phyloP scores from a whole-genome alignment of 108 stramenopile genomes.

The Skeletonema costatum region DNA sequence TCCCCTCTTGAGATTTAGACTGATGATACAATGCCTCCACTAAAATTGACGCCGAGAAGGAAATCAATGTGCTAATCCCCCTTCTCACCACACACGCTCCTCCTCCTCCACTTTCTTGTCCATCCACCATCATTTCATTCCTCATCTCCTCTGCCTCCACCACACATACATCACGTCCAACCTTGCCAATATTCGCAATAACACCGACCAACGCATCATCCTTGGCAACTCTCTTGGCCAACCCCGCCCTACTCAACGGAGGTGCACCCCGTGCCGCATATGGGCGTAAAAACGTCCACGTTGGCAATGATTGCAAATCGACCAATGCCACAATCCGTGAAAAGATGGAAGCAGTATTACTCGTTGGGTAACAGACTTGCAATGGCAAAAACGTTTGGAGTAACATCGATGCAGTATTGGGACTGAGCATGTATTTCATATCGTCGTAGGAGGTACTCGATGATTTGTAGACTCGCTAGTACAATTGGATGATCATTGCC shows the following conservation, averaged over 20 bases:
- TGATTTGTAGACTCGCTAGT: slow-evolving; percentile 44
- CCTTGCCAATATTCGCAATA: slow-evolving; percentile 44
- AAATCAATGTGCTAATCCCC: slow-evolving; percentile 46
- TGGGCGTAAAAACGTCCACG: slow-evolving; percentile 65
- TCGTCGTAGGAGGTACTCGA: slow-evolving; percentile 75
- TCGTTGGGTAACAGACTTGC: slow-evolving; percentile 3
- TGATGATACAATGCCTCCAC: slow-evolving; percentile 69
- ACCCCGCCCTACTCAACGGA: slow-evolving; percentile 32
- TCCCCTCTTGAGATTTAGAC: slow-evolving; percentile 2
- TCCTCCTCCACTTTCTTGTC: neutral
- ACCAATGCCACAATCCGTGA: slow-evolving; percentile 54
- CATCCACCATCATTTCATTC: slow-evolving; percentile 1
- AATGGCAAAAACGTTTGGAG: slow-evolving; percentile 55
- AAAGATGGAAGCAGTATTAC: slow-evolving; percentile 49
- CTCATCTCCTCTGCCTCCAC: slow-evolving; percentile 6
- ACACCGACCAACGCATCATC: slow-evolving; percentile 46
- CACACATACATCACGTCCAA: slow-evolving; percentile 21
- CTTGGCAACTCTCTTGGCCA: slow-evolving; percentile 61
- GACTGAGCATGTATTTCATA: slow-evolving; percentile 71
- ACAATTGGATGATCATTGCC: slow-evolving; percentile 7
- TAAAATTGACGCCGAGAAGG: slow-evolving; percentile 67
- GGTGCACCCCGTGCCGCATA: slow-evolving; percentile 52
- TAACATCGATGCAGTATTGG: slow-evolving; percentile 34
- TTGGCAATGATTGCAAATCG: slow-evolving; percentile 52
- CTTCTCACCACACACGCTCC: slow-evolving; percentile 9